Percentiles rank a stretch among this genome's conserved stretches.
Evolutionary conservation across 257 asterid genomes (phyloP).

Genomic region (Galeopsis tetrahit): DNA sequence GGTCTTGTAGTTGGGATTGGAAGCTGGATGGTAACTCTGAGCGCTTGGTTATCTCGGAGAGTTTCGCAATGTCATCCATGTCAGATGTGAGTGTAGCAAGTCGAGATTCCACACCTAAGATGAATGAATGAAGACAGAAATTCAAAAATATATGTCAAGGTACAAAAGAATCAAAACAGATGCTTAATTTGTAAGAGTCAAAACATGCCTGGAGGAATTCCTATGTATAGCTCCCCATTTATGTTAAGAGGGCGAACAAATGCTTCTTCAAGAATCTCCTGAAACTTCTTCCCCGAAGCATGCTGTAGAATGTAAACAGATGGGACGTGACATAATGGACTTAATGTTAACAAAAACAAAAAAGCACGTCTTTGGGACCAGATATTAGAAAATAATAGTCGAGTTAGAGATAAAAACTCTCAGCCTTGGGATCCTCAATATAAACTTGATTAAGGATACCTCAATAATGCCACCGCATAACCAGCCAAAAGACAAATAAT

Average conservation of each 20-base stretch:
- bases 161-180: too few relatives aligned
- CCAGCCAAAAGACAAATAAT: conserved; percentile 93
- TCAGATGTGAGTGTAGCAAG: conserved; percentile 89
- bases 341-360: too few relatives aligned
- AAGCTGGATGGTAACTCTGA: conserved; percentile 72
- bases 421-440: conserved; percentile 16
- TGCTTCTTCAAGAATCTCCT: conserved; percentile 89
- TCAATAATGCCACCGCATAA: conserved; percentile 97
- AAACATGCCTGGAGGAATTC: conserved; percentile 94
- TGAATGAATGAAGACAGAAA: conserved; percentile 11
- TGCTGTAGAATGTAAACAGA: conserved; percentile 51
- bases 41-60: conserved; percentile 54
- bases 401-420: not conserved
- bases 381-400: conserved; percentile 4
- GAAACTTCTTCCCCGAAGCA: conserved; percentile 84
- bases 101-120: conserved; percentile 91
- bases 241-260: conserved; percentile 74
- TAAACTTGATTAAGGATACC: conserved; percentile 51
- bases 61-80: conserved; percentile 67
- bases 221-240: conserved; percentile 90
- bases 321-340: conserved; percentile 6
- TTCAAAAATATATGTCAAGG: not conserved
- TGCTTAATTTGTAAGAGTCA: conserved; percentile 20
- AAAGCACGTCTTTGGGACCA: not conserved
- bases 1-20: conserved; percentile 71